Percentiles rank a stretch among this genome's conserved stretches.
Evolutionary conservation across 2,329 filamentous ascomycete genomes (phyloP).

Genomic region (Colletotrichum cereale): DNA sequence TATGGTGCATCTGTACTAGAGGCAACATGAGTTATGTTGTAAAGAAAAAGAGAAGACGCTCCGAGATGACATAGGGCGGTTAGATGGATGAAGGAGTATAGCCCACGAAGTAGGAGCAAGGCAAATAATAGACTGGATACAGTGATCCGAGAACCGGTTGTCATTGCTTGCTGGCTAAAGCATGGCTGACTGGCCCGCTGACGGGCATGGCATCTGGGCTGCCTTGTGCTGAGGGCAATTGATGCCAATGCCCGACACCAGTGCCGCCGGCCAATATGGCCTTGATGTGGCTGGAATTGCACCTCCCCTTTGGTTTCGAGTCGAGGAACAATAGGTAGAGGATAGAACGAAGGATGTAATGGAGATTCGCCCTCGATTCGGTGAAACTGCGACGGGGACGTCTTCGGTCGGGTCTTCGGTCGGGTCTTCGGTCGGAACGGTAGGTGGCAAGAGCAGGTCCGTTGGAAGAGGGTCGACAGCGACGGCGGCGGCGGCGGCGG

Average conservation of each 20-base stretch:
- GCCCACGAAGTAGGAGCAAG: conserved; percentile 44
- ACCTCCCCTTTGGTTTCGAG: not conserved
- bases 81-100: not conserved
- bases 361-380: not conserved
- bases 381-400: not conserved
- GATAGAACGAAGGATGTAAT: not conserved
- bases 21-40: conserved; percentile 58
- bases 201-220: conserved; percentile 60
- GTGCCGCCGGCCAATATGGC: conserved; percentile 36
- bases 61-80: conserved; percentile 23
- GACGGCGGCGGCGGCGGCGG: conserved; percentile 12
- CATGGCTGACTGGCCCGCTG: conserved; percentile 54
- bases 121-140: conserved; percentile 42
- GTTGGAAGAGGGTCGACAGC: conserved; percentile 5
- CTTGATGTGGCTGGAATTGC: not conserved
- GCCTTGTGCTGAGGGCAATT: conserved; percentile 39
- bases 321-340: not conserved
- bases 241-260: conserved; percentile 39
- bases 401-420: conserved; percentile 9
- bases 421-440: conserved; percentile 1
- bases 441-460: not conserved
- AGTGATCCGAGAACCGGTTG: conserved; percentile 43
- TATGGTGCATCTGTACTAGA: conserved; percentile 64
- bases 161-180: conserved; percentile 60
- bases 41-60: conserved; percentile 1